These are phyloP conservation scores for Dalbergia cultrata DNA, from an alignment of 306 rosid species.

Conservation along the genomic window DNA sequence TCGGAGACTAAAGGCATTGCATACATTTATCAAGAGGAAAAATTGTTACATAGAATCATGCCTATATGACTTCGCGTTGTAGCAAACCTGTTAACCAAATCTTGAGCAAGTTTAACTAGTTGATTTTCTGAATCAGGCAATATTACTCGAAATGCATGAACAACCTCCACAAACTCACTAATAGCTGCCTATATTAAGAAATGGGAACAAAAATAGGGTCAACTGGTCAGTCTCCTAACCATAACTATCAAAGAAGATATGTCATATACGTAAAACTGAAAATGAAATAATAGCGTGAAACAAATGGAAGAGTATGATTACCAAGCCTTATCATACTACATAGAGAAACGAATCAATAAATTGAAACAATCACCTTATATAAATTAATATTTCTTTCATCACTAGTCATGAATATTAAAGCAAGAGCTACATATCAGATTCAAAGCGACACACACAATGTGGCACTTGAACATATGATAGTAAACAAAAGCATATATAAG, in stretches of 20 bases:
- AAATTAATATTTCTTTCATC: no score
- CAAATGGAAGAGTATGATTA: background rate
- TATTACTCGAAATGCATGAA: slow-evolving; percentile 76
- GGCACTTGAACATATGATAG: no score
- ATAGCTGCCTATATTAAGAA: slow-evolving; percentile 66
- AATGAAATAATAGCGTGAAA: slow-evolving; percentile 4
- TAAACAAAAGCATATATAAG: slow-evolving; percentile 3
- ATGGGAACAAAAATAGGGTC: background rate
- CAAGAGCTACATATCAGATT: no score
- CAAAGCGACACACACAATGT: no score
- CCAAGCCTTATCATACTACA: slow-evolving; percentile 1
- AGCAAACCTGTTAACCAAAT: slow-evolving; percentile 65
- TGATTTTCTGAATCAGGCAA: slow-evolving; percentile 84
- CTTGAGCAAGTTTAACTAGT: slow-evolving; percentile 67
- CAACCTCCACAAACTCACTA: slow-evolving; percentile 77
- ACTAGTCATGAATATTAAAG: no score
- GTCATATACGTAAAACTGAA: background rate
- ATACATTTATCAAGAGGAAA: slow-evolving; percentile 27
- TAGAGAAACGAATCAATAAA: background rate
- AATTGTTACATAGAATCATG: background rate
- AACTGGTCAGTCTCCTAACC: slow-evolving; percentile 9
- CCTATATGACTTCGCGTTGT: slow-evolving; percentile 6
- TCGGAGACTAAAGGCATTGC: background rate
- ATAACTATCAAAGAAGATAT: background rate
- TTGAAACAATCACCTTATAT: slow-evolving; percentile 2